Base-by-base conservation (phyloP, 495 filamentous ascomycete genomes). In the Penicillium samsonianum region DNA sequence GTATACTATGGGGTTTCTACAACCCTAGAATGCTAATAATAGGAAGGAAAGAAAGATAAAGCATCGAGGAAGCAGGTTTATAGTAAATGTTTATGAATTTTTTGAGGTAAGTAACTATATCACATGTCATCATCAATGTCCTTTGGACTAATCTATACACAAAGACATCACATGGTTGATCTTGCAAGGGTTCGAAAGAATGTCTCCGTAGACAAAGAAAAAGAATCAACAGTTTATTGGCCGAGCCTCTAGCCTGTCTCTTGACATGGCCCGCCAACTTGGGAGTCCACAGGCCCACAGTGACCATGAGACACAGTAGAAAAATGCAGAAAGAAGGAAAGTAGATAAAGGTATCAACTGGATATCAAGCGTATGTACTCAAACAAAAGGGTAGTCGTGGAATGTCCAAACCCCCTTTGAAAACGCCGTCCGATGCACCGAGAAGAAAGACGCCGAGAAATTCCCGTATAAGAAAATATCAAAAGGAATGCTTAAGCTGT, bases 401-500 rank as follows among this genome's bases (percentile, higher is more conserved):
- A 49, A 58, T 42, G n/a, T 33, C 41, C 52, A 49, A 57, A 60
- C 54, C 55, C 58, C 65, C 35, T 44, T 23, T 57, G 40, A 60
- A 48, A 75, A 79, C 77, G 73, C 77, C 77, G 60, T 68, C 70
- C 73, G 58, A 78, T 78, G 73, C 74, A 76, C 67, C 62, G 55
- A 55, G 35, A 51, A 64, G 52, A 46, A 61, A 28, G 65, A 70
- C 65, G 61, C 64, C 59, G 43, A 59, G 55, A 55, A 37, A 58
- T n/a, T 60, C 45, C 46, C 49, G 55, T 60, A 50, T 41, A 58
- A 50, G 42, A 65, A 50, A 43, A 63, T 41, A 54, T 38, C 26
- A 46, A 61, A 61, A 53, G 14, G 22, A 57, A 50, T 40, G 23
- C 41, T 61, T 72, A 81, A 50, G 96, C 89, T 84, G 92, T 96